Base-by-base conservation (phyloP, 345 rosid genomes). In the Eucalyptus brandiana region DNA sequence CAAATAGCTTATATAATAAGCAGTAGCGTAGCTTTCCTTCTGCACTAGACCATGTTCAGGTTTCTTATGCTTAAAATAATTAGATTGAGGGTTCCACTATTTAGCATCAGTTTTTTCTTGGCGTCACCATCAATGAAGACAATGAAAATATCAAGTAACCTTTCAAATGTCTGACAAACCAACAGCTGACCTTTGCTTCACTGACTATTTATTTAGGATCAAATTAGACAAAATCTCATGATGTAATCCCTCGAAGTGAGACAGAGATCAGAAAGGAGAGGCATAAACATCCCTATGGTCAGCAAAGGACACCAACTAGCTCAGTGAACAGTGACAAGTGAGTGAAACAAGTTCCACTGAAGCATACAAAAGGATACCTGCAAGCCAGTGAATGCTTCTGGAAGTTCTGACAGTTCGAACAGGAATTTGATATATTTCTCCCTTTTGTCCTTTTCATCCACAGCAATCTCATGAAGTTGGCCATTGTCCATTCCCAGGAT, bases 381-480 rank as follows among this genome's bases (percentile, higher is more conserved):
- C 94, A 98, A 93, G 45, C 94, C 99, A 95, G 95, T 97, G 89
- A 98, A 93, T 91, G 99, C 99, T 91, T 97, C 97, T 0, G 99
- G 98, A 91, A 98, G 98, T 90, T 98, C 99, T 34, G 91, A 90
- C 51, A 97, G 90, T 88, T 97, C 96, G 91, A 93, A 98, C 80
- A 97, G 93, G 90, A 96, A 94, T 90, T 96, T 98, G 76, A 97
- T 90, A 92, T 97, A 95, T 89, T 98, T 98, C 94, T 98, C 99
- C 90, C 93, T 96, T 93, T 97, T 98, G 91, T 98, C 99, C 93
- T 96, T 98, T 94, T 98, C 99, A 89, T 98, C 99, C 67, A 98
- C 99, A 65, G 98, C 93, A 91, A 98, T 93, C 93, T 97, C 99
- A 92, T 93, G 92, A 50, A 98, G 95, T 92, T 98, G 99, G 87